Evolutionary conservation across 306 rosid species (phyloP), one percentile per base, ranked within the genome.

Genomic region (Sindora glabra): DNA sequence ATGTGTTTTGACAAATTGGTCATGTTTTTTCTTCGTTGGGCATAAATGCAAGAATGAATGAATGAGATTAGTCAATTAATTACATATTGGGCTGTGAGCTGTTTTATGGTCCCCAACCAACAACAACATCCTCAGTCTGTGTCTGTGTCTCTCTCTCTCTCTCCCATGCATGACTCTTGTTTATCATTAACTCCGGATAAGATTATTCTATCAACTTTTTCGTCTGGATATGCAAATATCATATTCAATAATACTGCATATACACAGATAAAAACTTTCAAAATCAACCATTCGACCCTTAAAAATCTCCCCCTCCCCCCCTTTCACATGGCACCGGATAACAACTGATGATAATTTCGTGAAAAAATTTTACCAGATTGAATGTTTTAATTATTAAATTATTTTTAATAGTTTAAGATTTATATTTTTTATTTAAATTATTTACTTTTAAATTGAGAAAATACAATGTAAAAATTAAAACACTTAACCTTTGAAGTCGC

Each of bases 51-150:
- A 30, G 48, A 26, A 69, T 53, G 33, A 77, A 47, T 23, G 48
- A 26, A 69, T 53, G 33, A 77, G 21, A 64, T 37, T 36, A 42
- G 56, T 67, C 46, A 19, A 19, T 37, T 36, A 42, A 56, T 67
- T 39, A 19, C 15, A 42, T 48, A 56, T 56, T 50, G 49, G 53
- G 14, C 53, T 56, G 34, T 57, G 56, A 67, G 74, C 67, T 56
- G 71, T 68, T 22, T n/a, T 6, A 57, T 73, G 73, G 83, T 58
- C 75, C 80, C 78, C 69, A 74, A 23, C 38, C 61, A 45, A 36
- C 38, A 65, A 60, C 70, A 61, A 66, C 59, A 34, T 37, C 18
- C 63, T 63, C 75, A 50, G 48, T 63, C 51, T 75, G 40, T 62
- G 51, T 75, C 64, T 63, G 19, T 49, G 36, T 50, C 21, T 47